Evolutionary conservation across 768 basidiomycete species (phyloP).

Genomic region (Collybiopsis confluens): DNA sequence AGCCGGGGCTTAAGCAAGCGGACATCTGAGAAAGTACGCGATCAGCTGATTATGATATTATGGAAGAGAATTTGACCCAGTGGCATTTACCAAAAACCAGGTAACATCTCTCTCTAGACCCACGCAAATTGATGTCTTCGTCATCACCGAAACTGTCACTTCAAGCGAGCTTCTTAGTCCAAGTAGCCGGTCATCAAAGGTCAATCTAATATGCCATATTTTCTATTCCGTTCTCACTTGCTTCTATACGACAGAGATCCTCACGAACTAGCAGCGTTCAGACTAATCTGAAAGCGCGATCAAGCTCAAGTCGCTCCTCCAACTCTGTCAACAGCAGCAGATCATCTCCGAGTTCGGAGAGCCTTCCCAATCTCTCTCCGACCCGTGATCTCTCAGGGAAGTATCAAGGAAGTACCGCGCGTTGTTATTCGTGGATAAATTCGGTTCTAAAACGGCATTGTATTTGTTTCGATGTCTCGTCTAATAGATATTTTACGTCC

Average conservation of each 20-base stretch:
- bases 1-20: conserved; percentile 3
- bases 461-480: too few species aligned
- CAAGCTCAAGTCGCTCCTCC: not conserved
- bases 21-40: conserved; percentile 6
- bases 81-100: not conserved
- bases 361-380: not conserved
- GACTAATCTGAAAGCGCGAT: not conserved
- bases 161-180: not conserved
- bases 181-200: not conserved
- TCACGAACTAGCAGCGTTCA: not conserved
- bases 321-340: not conserved
- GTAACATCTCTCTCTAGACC: conserved; percentile 7
- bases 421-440: conserved; percentile 1
- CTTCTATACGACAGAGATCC: not conserved
- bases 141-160: conserved; percentile 26
- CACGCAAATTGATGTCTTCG: conserved; percentile 24
- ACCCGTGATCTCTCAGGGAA: not conserved
- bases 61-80: too few species aligned
- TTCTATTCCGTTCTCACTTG: too few species aligned
- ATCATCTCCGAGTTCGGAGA: not conserved
- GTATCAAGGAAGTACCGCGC: not conserved
- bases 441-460: too few species aligned
- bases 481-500: too few species aligned
- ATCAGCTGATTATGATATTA: too few species aligned
- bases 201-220: not conserved